Evolutionary conservation across 495 filamentous ascomycete genomes (phyloP).

Genomic region (Pyrenula aspistea): DNA sequence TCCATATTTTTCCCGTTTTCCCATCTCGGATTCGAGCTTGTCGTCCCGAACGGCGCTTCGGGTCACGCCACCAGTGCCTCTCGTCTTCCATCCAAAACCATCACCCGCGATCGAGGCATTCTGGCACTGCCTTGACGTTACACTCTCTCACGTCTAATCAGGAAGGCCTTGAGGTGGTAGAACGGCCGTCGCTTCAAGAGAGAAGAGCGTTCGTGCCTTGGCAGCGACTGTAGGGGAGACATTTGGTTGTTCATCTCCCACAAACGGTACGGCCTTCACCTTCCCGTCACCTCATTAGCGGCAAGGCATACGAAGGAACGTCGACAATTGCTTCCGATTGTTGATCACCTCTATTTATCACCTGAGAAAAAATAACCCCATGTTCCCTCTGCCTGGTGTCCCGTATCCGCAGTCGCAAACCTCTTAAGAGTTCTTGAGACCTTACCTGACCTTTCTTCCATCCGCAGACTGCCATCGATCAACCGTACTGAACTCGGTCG

Average conservation of each 20-base stretch:
- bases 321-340: background rate
- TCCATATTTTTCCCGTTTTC: background rate
- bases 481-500: background rate
- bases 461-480: conserved; percentile 9
- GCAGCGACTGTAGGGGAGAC: conserved; percentile 65
- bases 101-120: background rate
- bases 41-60: background rate
- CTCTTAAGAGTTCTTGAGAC: conserved; percentile 1
- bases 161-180: background rate
- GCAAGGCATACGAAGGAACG: background rate
- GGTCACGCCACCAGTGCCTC: background rate
- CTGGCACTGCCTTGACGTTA: conserved; percentile 1
- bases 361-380: too few relatives aligned
- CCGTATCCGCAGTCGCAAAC: conserved; percentile 5
- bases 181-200: background rate
- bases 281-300: conserved; percentile 3
- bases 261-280: conserved; percentile 49
- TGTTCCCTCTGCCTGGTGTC: conserved; percentile 3
- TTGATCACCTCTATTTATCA: too few relatives aligned
- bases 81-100: background rate
- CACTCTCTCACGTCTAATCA: background rate
- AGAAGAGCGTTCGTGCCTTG: background rate
- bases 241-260: conserved; percentile 98
- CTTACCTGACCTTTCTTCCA: conserved; percentile 4
- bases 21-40: background rate